Evolutionary conservation across 192 early-diverging fungal genomes (phyloP), one percentile per base, ranked within the genome.

Genomic region (Podila horticola): DNA sequence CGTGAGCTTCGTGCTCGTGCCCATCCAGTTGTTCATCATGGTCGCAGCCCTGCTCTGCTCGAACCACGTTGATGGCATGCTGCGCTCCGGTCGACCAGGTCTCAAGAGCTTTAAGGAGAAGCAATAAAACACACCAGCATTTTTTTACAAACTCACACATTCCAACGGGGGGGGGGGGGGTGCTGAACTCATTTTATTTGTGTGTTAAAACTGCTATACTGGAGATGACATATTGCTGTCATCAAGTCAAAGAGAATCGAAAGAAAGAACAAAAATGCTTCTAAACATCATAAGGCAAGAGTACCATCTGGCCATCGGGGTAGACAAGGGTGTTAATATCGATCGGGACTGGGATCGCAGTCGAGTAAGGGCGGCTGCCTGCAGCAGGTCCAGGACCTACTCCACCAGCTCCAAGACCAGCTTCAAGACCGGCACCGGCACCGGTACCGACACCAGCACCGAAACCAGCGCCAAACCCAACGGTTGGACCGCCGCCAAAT

Each of bases 21-120:
- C 76, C 3, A 10, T 86, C 15, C 85, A 86, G 3, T 5, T 86
- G 3, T 49, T 74, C 19, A 68, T 86, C 10, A 86, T 86, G 71
- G 45, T 86, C 17, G 33, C 48, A 0, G 55, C 82, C 5, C 49
- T 86, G 5, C 59, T 86, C 2, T 83, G 82, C 57, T 77, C 84
- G 10, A 83, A 83, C 38, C 84, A 86, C 66, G 71, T 86, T 17
- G 71, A 81, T 57, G 62, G 45, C 48, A 69, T 81, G 66, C 22
- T 81, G 12, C 61, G 77, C 10, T 81, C 77, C 15, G 77, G 30
- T 17, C 50, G 77, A 8, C 71, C 77, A 4, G 77, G 77, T 24
- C 50, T 81, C 31, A 69, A 69, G 67, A 81, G 77, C 62, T 81
- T 81, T 34, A 81, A 69, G 50, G 77, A 81, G 29, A 66, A 81